Base-by-base conservation (phyloP, 352 stramenopile species). In the Phytophthora europaea region DNA sequence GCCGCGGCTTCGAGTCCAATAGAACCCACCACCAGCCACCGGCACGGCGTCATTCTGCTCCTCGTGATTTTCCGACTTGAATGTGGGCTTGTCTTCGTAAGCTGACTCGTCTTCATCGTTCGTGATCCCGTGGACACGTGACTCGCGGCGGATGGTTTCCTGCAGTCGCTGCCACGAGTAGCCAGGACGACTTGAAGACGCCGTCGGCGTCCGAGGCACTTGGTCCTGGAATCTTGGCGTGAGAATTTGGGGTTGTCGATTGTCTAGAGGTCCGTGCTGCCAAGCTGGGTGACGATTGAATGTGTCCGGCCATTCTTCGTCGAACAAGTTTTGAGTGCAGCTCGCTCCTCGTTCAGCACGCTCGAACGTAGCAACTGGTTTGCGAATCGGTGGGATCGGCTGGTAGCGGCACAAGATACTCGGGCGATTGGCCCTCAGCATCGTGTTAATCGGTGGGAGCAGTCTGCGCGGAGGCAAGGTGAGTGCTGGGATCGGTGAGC, bases 81-180 rank as follows among this genome's bases (percentile, higher is more conserved):
- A 62, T 31, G 15, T 31, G 3, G n/a, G 20, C n/a, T 83, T 79
- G 6, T 80, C 28, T 20, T 78, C 73, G 33, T 78, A 68, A 7
- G 80, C 79, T 4, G 74, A 62, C 4, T 47, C 83, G 10, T 84
- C 79, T 4, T 86, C 75, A 9, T 87, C 76, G 23, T 83, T 80
- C 15, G 79, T 67, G 54, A 93, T 79, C 6, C 85, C 82, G n/a
- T 93, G 75, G 26, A 75, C 83, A 36, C 82, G 81, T 6, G 86
- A 95, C 73, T 95, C 86, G 36, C 74, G 84, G 33, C 75, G 76
- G 50, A 94, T 85, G 0, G 85, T 94, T 61, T 94, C 88, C 67
- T 95, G 88, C 2, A 95, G 77, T 54, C 86, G 72, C 31, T 88
- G 75, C 88, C 88, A 95, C 53, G 86, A 94, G 73, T 95, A 95